Conservation (phyloP, 768 basidiomycete genomes). For the Clitopilus passeckerianus region DNA sequence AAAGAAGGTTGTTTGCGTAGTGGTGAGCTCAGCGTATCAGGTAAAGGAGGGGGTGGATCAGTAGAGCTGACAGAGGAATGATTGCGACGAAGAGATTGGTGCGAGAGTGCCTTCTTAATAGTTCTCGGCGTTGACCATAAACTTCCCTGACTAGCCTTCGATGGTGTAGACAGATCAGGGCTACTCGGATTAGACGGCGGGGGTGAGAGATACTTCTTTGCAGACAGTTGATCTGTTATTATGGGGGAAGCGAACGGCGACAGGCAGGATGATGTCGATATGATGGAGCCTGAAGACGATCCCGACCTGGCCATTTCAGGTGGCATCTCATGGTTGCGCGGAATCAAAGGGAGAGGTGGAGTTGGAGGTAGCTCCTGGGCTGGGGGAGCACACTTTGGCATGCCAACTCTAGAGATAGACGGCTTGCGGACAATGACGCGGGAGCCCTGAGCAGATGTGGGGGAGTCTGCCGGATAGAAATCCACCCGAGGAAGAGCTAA, state of each 20-base stretch:
- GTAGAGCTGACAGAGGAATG: constrained; percentile 20
- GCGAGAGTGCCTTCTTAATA: constrained; percentile 53
- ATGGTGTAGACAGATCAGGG: constrained; percentile 15
- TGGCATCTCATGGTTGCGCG: not conserved
- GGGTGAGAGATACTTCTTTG: constrained; percentile 19
- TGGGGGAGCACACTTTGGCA: constrained; percentile 47
- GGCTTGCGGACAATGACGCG: constrained; percentile 36
- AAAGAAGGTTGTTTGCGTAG: constrained; percentile 60
- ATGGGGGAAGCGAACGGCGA: constrained; percentile 39
- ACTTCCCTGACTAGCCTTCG: constrained; percentile 10
- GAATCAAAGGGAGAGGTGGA: constrained; percentile 18
- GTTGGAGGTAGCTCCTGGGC: constrained; percentile 41
- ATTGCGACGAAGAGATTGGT: constrained; percentile 41
- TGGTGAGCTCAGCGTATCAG: constrained; percentile 25
- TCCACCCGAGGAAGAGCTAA: not conserved
- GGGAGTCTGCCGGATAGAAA: not conserved
- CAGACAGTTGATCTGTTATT: constrained; percentile 22
- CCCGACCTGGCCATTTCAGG: not conserved
- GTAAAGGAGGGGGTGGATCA: constrained; percentile 21
- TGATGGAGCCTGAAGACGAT: constrained; percentile 13
- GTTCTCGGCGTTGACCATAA: constrained; percentile 21
- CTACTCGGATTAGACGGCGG: constrained; percentile 22
- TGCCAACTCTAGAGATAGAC: constrained; percentile 35
- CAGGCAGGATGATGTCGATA: constrained; percentile 27
- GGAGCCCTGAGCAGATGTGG: constrained; percentile 10